Evolutionary conservation across 768 basidiomycete genomes (phyloP).

Genomic region (Suillus subluteus): DNA sequence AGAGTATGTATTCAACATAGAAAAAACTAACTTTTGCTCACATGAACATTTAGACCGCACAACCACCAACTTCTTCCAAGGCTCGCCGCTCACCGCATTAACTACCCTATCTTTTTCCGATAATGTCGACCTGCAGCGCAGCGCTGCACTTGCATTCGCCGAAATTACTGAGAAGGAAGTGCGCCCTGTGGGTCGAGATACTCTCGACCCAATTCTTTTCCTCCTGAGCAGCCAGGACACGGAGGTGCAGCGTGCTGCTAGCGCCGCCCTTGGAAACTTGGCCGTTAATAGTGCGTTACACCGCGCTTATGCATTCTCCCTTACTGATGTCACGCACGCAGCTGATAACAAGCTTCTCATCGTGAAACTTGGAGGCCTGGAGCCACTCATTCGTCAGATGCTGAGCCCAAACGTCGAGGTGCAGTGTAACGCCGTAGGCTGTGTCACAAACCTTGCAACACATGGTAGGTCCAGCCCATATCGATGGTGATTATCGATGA

Average conservation of each 20-base stretch:
- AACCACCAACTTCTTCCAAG: slow-evolving; percentile 98
- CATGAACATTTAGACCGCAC: slow-evolving; percentile 74
- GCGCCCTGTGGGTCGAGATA: slow-evolving; percentile 93
- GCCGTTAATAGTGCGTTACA: slow-evolving; percentile 90
- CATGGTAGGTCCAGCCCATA: slow-evolving; percentile 66
- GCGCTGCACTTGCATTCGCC: slow-evolving; percentile 96
- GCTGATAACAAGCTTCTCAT: slow-evolving; percentile 99
- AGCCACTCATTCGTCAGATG: slow-evolving; percentile 99
- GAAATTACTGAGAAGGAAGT: slow-evolving; percentile 99
- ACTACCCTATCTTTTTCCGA: slow-evolving; percentile 98
- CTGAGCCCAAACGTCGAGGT: slow-evolving; percentile 98
- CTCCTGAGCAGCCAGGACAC: slow-evolving; percentile 97
- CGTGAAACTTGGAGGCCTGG: slow-evolving; percentile 95
- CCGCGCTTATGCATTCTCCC: slow-evolving; percentile 19
- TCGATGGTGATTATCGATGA: slow-evolving; percentile 12
- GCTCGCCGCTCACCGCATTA: slow-evolving; percentile 87
- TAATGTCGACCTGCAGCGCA: slow-evolving; percentile 98
- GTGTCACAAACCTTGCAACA: slow-evolving; percentile 97
- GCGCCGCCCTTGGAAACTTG: slow-evolving; percentile 95
- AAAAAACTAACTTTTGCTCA: slow-evolving; percentile 11
- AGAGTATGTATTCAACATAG: slow-evolving; percentile 63
- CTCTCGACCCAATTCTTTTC: slow-evolving; percentile 97
- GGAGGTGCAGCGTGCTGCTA: slow-evolving; percentile 97
- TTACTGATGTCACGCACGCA: slow-evolving; percentile 35
- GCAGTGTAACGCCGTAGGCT: slow-evolving; percentile 99